Conservation (phyloP, 208 protist species). For the Leishmania martiniquensis region DNA sequence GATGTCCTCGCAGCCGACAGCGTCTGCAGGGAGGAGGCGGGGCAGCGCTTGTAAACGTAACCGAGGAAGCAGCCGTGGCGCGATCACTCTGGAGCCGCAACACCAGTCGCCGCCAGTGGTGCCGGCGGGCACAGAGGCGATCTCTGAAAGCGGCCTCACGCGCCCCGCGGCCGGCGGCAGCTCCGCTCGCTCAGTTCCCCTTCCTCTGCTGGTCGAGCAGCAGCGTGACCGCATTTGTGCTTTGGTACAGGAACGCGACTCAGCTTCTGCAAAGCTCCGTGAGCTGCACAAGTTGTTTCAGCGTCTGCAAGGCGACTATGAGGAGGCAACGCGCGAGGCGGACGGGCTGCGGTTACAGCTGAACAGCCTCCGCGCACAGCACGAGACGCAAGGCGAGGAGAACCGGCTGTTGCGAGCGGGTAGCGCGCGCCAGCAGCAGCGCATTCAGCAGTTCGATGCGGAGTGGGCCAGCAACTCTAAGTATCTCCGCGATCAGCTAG, state of each 20-base stretch:
- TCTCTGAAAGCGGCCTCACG: background rate
- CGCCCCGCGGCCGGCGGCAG: background rate
- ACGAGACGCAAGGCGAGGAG: slow-evolving; percentile 32
- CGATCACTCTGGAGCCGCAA: background rate
- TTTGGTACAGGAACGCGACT: slow-evolving; percentile 42
- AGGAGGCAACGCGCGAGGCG: slow-evolving; percentile 25
- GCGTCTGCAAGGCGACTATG: slow-evolving; percentile 42
- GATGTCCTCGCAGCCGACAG: background rate
- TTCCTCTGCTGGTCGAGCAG: slow-evolving; percentile 34
- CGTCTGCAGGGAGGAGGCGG: background rate
- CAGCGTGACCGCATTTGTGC: slow-evolving; percentile 33
- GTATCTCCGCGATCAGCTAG: slow-evolving; percentile 43
- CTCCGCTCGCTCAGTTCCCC: slow-evolving; percentile 6
- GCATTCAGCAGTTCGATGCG: slow-evolving; percentile 33
- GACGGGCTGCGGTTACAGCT: slow-evolving; percentile 27
- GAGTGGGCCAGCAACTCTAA: slow-evolving; percentile 44
- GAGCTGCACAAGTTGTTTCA: slow-evolving; percentile 53
- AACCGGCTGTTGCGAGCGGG: slow-evolving; percentile 24
- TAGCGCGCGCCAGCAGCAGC: slow-evolving; percentile 27
- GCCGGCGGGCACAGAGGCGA: background rate
- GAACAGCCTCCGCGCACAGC: slow-evolving; percentile 22
- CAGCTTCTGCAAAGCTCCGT: slow-evolving; percentile 28
- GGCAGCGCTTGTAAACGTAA: background rate
- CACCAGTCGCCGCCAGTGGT: background rate
- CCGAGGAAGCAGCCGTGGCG: background rate